Evolutionary conservation across 2,329 filamentous ascomycete genomes (phyloP).

Genomic region (Aureobasidium uvarum): DNA sequence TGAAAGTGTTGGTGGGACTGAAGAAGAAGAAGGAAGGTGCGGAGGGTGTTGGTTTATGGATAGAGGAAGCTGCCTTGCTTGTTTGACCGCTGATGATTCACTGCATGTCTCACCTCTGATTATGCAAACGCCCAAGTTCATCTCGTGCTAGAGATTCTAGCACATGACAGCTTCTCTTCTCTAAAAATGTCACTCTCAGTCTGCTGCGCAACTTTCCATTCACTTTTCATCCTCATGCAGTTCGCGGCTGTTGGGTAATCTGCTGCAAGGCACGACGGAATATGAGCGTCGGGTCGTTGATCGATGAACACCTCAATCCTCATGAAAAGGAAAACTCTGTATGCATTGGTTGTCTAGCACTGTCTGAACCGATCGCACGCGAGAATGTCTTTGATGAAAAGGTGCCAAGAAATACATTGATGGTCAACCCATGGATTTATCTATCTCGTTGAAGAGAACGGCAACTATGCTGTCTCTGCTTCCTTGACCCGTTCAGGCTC

Average conservation of each 20-base stretch:
- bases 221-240: too few species aligned
- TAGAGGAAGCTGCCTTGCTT: not conserved
- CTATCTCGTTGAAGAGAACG: not conserved
- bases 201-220: too few species aligned
- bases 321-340: too few species aligned
- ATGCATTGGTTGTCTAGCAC: too few species aligned
- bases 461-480: slow-evolving; percentile 12
- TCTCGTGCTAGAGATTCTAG: not conserved
- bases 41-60: not conserved
- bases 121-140: not conserved
- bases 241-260: too few species aligned
- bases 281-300: too few species aligned
- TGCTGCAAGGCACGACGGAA: too few species aligned
- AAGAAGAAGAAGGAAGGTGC: not conserved
- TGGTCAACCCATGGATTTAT: not conserved
- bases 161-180: too few species aligned
- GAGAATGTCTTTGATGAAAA: not conserved
- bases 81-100: not conserved
- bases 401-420: slow-evolving; percentile 21
- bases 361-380: too few species aligned
- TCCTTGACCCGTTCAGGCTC: not conserved
- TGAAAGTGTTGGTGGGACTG: not conserved
- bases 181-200: too few species aligned
- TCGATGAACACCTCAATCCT: too few species aligned
- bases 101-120: not conserved